Base-by-base conservation (phyloP, 345 rosid species). In the Hibiscus trionum region DNA sequence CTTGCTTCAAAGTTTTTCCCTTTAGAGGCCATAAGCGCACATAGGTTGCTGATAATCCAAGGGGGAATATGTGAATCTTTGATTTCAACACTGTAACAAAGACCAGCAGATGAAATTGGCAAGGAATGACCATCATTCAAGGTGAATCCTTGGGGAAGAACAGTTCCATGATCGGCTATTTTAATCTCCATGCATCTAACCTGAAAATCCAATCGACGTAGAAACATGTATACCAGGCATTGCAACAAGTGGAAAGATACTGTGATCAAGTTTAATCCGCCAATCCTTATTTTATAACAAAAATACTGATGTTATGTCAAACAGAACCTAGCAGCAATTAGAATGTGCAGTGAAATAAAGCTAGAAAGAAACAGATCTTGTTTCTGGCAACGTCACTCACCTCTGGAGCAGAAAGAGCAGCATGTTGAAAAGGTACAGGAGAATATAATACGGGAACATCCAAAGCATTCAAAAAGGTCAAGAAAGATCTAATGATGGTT, bases 371-470 rank as follows among this genome's bases (percentile, higher is more conserved):
- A 44, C 33, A 44, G 39, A 31, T 33, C 73, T 21, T 33, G 11
- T 19, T 57, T 57, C 64, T 17, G 19, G 21, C 31, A 57, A 50
- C 15, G 14, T 46, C 10, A 84, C 87, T 39, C 67, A 88, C 99
- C 95, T 91, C 91, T 0, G 98, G 99, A 65, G 90, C 78, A 74
- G 97, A 90, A 61, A 93, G 63, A 72, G 99, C 85, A 66, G 94
- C 90, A 80, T 89, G 88, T 71, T 81, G 93, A 80, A 89, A 96
- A 27, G 90, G 90, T 42, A 88, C 80, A 16, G 96, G 91, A 52
- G 98, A 91, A 83, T 85, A 93, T 71, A 96, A 64, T 65, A 85
- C 63, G 10, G 97, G 99, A 79, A 93, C 94, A 65, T 96, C 99
- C 75, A 71, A 77, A 7, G 88, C 85, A 53, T 80, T 82, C 78